Evolutionary conservation across 129 eudicot species (phyloP), one percentile per base, ranked within the genome.

Genomic region (Flaveria sonorensis): DNA sequence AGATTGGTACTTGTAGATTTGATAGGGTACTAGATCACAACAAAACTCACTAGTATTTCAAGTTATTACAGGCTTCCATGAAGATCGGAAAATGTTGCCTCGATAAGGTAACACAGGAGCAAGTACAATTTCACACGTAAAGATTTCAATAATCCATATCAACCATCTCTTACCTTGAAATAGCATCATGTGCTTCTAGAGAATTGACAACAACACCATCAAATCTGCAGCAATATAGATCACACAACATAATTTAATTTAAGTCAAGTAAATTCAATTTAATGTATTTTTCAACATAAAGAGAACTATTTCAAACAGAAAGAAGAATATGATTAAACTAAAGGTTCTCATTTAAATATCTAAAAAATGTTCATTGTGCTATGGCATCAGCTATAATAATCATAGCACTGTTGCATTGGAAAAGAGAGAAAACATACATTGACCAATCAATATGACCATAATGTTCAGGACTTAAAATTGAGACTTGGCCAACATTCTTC

Each of bases 381-480:
- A n/a, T 74, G 18, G 72, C 55, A 45, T 72, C 57, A 72, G 59
- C 46, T 19, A 66, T 68, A 57, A 47, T 69, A 72, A 80, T 47
- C 39, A 52, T 24, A 72, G 64, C 48, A 72, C 68, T 69, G 59
- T 71, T 64, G 71, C 69, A 84, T 40, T 72, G 69, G 69, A 60
- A 73, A 48, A 78, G 66, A 75, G 83, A 81, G 70, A 51, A 78
- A 16, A 78, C 97, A 81, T 87, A 93, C 98, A 72, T 77, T 79
- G 96, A 87, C 98, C 98, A 93, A 85, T 93, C 98, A 82, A 87
- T 80, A 74, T 68, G 86, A 64, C 88, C 91, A 87, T 82, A 88
- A 83, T 79, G 87, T 74, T 90, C 91, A 45, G 88, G 91, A 78
- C 82, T 83, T 84, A 93, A 80, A 70, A 88, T 60, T 45, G 87